phyloP scores from a whole-genome alignment of 2,329 filamentous ascomycete genomes.

The Stachybotrys echinatus region DNA sequence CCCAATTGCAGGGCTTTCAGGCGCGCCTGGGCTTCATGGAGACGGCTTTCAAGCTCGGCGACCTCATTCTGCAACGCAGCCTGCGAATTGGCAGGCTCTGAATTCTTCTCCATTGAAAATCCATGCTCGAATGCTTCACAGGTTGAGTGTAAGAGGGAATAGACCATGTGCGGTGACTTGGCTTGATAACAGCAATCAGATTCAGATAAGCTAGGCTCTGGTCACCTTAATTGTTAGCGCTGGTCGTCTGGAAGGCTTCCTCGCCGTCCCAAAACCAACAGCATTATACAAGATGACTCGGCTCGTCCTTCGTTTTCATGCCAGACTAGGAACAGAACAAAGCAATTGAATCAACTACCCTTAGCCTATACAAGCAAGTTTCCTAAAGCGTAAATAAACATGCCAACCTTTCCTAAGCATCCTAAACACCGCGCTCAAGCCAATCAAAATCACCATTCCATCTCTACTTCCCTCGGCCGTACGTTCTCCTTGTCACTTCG shows the following conservation, averaged over 20 bases:
- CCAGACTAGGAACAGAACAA: no score
- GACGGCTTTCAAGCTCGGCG: constrained; percentile 47
- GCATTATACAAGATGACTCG: no score
- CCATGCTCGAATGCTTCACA: constrained; percentile 3
- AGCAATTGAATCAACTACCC: not conserved
- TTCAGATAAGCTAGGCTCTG: not conserved
- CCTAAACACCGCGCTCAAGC: constrained; percentile 15
- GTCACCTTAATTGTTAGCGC: no score
- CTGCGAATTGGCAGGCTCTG: constrained; percentile 12
- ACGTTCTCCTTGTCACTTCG: constrained; percentile 48
- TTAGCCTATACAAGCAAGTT: not conserved
- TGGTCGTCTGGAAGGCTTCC: no score
- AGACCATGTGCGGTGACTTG: not conserved
- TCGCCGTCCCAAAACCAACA: no score
- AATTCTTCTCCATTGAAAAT: constrained; percentile 18
- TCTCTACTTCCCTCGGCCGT: constrained; percentile 18
- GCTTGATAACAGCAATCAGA: not conserved
- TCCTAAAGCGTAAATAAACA: not conserved
- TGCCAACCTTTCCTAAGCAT: not conserved
- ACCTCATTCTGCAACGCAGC: constrained; percentile 49
- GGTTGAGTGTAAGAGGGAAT: not conserved
- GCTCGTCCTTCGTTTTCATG: no score
- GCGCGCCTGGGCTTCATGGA: constrained; percentile 39
- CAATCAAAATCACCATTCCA: constrained; percentile 1
- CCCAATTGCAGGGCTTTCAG: constrained; percentile 23